phyloP scores from a whole-genome alignment of 2,329 filamentous ascomycete genomes.

The Colletotrichum orchidophilum region DNA sequence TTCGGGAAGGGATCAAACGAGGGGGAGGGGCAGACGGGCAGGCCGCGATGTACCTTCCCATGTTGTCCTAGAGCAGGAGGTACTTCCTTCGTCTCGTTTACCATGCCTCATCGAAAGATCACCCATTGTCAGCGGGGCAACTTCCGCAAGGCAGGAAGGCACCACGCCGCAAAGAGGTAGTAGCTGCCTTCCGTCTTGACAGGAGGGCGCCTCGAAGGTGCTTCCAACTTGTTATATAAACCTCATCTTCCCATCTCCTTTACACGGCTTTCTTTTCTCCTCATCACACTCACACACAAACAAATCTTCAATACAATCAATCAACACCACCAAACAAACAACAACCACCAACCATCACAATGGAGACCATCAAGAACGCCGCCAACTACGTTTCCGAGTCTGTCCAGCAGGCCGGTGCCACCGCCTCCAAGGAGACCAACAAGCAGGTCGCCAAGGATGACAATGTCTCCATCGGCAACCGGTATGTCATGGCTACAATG shows the following conservation, averaged over 20 bases:
- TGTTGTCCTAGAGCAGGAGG: background rate
- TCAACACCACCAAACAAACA: conserved; percentile 34
- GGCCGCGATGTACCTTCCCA: background rate
- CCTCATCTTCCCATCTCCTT: conserved; percentile 31
- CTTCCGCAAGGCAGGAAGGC: conserved; percentile 15
- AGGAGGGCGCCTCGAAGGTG: conserved; percentile 10
- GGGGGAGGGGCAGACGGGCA: conserved; percentile 19
- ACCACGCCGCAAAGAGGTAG: conserved; percentile 18
- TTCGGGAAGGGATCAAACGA: conserved; percentile 18
- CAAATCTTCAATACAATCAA: conserved; percentile 39
- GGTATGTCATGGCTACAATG: conserved; percentile 49
- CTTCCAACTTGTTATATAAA: conserved; percentile 38
- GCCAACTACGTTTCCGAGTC: conserved; percentile 76
- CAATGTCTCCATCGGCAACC: conserved; percentile 61
- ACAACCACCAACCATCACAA: conserved; percentile 45
- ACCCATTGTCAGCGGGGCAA: conserved; percentile 20
- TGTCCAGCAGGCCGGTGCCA: conserved; percentile 64
- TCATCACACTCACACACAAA: conserved; percentile 37
- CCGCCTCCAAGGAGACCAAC: conserved; percentile 74
- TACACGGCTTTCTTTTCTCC: background rate
- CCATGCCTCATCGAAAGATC: background rate
- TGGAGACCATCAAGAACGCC: conserved; percentile 67
- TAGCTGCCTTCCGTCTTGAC: conserved; percentile 10
- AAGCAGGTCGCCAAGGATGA: conserved; percentile 73
- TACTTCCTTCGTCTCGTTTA: background rate